Evolutionary conservation across 176 grass and related monocot species (phyloP).

Genomic region (Oryza brachyantha): DNA sequence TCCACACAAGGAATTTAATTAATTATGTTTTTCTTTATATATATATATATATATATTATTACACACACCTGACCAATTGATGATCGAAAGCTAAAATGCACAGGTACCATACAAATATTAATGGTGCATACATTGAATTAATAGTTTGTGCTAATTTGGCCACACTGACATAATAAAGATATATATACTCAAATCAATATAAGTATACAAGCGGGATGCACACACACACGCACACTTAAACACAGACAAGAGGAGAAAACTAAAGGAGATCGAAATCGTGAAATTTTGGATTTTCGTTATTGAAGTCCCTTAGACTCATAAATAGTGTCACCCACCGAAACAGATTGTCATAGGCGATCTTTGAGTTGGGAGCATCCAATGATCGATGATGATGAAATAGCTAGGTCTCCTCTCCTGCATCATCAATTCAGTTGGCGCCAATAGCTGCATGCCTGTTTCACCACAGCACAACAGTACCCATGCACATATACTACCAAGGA

Average conservation of each 20-base stretch:
- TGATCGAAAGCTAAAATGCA: too few relatives aligned
- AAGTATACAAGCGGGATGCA: background rate
- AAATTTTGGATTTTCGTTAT: conserved; percentile 13
- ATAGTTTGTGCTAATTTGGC: background rate
- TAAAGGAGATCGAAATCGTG: background rate
- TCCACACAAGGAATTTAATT: too few relatives aligned
- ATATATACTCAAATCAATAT: background rate
- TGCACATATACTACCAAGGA: background rate
- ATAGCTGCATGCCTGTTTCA: background rate
- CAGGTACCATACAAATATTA: too few relatives aligned
- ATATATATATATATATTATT: too few relatives aligned
- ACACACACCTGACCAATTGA: too few relatives aligned
- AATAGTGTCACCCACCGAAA: conserved; percentile 29
- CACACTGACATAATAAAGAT: background rate
- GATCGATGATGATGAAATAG: background rate
- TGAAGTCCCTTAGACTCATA: conserved; percentile 21
- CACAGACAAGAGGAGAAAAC: background rate
- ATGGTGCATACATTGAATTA: background rate
- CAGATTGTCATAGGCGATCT: conserved; percentile 1
- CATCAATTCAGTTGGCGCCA: conserved; percentile 1
- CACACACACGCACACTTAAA: background rate
- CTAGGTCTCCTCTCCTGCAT: background rate
- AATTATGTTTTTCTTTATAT: too few relatives aligned
- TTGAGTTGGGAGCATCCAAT: conserved; percentile 27
- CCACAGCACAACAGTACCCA: background rate